phyloP scores from a whole-genome alignment of 441 rosid genomes.

The Erodium trifolium region DNA sequence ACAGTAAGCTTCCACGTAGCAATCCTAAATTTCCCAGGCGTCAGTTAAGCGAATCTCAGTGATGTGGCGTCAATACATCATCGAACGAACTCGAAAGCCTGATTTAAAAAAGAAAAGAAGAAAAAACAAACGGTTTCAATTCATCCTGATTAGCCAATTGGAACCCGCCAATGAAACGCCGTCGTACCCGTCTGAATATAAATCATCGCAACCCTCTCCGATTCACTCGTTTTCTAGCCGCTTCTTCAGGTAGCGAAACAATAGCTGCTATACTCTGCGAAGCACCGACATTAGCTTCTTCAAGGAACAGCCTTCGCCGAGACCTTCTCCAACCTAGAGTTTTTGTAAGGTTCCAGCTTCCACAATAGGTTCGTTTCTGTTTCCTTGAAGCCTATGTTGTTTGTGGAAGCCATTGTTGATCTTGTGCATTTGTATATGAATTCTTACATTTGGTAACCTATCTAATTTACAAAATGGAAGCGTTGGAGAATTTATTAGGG shows the following conservation, averaged over 20 bases:
- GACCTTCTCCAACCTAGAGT: not conserved
- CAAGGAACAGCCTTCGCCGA: too few species aligned
- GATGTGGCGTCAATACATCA: not conserved
- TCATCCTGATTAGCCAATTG: not conserved
- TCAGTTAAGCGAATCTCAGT: too few species aligned
- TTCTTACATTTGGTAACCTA: too few species aligned
- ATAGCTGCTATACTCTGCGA: too few species aligned
- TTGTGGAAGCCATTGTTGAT: not conserved
- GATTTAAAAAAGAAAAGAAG: too few species aligned
- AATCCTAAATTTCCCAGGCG: not conserved
- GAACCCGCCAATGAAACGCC: not conserved
- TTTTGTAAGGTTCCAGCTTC: not conserved
- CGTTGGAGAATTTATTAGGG: not conserved
- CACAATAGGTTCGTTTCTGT: not conserved
- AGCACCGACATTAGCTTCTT: too few species aligned
- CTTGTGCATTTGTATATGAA: not conserved
- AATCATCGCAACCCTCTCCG: not conserved
- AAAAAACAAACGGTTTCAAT: not conserved
- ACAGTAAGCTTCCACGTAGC: not conserved
- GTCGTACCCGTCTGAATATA: not conserved
- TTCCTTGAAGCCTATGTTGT: not conserved
- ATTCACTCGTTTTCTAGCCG: not conserved
- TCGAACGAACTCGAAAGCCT: not conserved
- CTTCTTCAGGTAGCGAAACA: not conserved
- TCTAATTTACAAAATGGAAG: too few species aligned